Percentiles rank a stretch among this genome's conserved stretches.
Conservation (phyloP, 371 early-diverging fungal species). For the Mucor plumbeus region DNA sequence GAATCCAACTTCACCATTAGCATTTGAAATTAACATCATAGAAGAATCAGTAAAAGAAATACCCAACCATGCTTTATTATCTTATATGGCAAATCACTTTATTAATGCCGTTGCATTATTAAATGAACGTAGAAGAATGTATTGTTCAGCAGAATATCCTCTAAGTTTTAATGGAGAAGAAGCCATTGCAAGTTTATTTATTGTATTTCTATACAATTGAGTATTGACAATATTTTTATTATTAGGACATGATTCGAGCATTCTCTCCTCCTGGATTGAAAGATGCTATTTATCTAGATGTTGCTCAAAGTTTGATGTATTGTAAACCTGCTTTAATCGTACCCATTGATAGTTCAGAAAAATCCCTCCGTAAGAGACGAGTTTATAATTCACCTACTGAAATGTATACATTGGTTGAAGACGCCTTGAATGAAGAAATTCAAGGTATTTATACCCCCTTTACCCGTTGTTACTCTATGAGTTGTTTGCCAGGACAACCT, state of each 20-base stretch:
- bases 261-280: constrained; percentile 32
- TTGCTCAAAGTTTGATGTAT: constrained; percentile 43
- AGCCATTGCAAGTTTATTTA: constrained; percentile 35
- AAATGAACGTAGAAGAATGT: constrained; percentile 39
- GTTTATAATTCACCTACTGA: constrained; percentile 44
- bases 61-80: constrained; percentile 43
- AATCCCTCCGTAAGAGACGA: constrained; percentile 42
- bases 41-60: constrained; percentile 6
- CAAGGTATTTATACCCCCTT: constrained; percentile 48
- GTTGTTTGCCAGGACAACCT: constrained; percentile 40
- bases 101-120: constrained; percentile 31
- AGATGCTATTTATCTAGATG: constrained; percentile 28
- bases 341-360: constrained; percentile 50
- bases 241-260: constrained; percentile 41
- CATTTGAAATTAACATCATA: constrained; percentile 9
- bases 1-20: constrained; percentile 31
- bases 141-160: constrained; percentile 48
- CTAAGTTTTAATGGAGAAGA: constrained; percentile 52
- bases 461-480: constrained; percentile 43
- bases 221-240: too few relatives aligned
- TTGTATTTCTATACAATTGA: too few relatives aligned
- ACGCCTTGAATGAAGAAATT: constrained; percentile 29
- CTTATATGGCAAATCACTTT: constrained; percentile 35
- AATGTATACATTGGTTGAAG: constrained; percentile 43
- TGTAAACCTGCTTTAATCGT: constrained; percentile 39